phyloP scores from a whole-genome alignment of 257 asterid genomes.

The Nicotiana obtusifolia region DNA sequence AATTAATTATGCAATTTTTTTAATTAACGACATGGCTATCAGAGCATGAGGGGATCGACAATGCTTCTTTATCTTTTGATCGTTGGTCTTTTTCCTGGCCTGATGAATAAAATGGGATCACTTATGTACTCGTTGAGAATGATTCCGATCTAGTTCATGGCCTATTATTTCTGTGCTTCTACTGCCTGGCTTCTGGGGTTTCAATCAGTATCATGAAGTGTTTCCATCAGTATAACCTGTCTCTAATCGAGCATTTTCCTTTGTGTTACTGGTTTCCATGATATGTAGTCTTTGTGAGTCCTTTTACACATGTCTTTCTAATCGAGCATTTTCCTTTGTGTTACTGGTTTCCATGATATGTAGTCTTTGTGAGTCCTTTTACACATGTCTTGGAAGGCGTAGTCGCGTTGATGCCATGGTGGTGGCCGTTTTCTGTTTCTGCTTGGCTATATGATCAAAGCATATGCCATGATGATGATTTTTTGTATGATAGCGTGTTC shows the following conservation, averaged over 20 bases:
- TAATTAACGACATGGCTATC: no score
- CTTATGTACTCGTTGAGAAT: no score
- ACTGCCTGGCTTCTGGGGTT: neutral
- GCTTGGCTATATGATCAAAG: neutral
- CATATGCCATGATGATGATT: neutral
- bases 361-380: neutral
- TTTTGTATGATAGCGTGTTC: neutral
- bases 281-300: no score
- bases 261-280: neutral
- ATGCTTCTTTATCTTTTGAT: no score
- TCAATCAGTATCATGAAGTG: neutral
- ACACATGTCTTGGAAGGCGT: neutral
- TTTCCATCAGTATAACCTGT: neutral
- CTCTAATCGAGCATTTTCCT: neutral
- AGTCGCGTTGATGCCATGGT: neutral
- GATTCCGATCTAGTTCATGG: no score
- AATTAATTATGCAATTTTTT: neutral
- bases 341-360: neutral
- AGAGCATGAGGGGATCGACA: no score
- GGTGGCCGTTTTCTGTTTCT: neutral
- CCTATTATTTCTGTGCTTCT: neutral
- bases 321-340: no score
- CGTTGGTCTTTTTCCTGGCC: no score
- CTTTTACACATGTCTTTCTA: neutral
- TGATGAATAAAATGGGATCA: no score